Conservation (phyloP, 306 rosid species). For the Inga leiocalycina region DNA sequence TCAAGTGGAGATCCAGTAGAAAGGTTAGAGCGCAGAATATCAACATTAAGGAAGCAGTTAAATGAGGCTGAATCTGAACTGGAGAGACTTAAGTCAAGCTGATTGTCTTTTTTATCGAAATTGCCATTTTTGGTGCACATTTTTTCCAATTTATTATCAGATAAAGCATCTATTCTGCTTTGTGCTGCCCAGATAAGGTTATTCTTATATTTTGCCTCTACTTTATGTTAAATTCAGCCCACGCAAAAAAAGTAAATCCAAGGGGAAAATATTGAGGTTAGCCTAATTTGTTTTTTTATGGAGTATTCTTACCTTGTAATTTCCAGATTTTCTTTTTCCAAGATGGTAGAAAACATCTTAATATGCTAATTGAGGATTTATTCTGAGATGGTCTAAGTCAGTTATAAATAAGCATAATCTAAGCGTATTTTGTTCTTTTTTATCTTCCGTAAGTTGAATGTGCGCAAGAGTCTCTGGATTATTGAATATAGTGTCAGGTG, state of each 20-base stretch:
- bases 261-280: slow-evolving; percentile 10
- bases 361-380: slow-evolving; percentile 6
- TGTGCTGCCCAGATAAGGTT: slow-evolving; percentile 34
- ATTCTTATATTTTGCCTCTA: slow-evolving; percentile 24
- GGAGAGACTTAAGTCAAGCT: slow-evolving; percentile 56
- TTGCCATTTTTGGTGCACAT: slow-evolving; percentile 35
- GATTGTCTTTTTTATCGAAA: slow-evolving; percentile 29
- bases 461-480: background rate
- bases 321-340: slow-evolving; percentile 26
- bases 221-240: background rate
- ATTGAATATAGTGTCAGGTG: background rate
- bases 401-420: background rate
- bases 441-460: background rate
- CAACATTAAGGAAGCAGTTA: slow-evolving; percentile 59
- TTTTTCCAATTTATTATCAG: slow-evolving; percentile 32
- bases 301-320: slow-evolving; percentile 40
- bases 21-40: slow-evolving; percentile 61
- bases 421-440: too few relatives aligned
- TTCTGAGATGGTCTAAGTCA: background rate
- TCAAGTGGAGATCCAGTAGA: slow-evolving; percentile 53
- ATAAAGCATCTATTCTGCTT: slow-evolving; percentile 32
- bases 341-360: background rate
- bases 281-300: slow-evolving; percentile 16
- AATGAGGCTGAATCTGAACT: slow-evolving; percentile 71
- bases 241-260: background rate